These are phyloP conservation scores for Curvularia sp. DNA, from an alignment of 2,329 filamentous ascomycete genomes.

Conservation along the genomic window DNA sequence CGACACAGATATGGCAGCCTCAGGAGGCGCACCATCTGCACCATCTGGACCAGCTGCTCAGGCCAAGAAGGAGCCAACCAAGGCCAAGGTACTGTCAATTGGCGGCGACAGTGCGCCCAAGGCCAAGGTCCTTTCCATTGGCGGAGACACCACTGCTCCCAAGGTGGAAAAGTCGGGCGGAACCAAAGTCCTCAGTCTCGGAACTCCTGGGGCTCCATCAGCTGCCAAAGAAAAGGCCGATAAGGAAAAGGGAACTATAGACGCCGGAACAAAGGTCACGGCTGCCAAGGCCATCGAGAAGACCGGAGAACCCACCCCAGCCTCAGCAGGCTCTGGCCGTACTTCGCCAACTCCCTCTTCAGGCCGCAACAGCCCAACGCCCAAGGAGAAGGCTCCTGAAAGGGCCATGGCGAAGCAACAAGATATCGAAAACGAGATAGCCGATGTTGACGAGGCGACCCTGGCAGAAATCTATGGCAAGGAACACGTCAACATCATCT, in stretches of 20 bases:
- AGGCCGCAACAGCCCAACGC: slow-evolving; percentile 79
- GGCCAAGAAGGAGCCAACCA: slow-evolving; percentile 50
- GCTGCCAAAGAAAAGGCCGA: slow-evolving; percentile 57
- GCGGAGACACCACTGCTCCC: slow-evolving; percentile 60
- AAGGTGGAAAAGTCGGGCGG: slow-evolving; percentile 61
- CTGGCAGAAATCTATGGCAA: slow-evolving; percentile 97
- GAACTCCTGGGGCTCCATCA: slow-evolving; percentile 61
- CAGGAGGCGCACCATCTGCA: slow-evolving; percentile 55
- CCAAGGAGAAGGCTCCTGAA: slow-evolving; percentile 66
- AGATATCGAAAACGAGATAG: slow-evolving; percentile 82
- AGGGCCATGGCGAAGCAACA: slow-evolving; percentile 73
- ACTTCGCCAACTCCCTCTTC: slow-evolving; percentile 83
- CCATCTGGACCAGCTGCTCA: slow-evolving; percentile 52
- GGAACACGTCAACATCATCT: slow-evolving; percentile 92
- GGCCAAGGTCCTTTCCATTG: slow-evolving; percentile 68
- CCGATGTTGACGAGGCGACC: slow-evolving; percentile 78
- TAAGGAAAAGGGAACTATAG: slow-evolving; percentile 57
- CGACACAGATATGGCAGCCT: slow-evolving; percentile 58
- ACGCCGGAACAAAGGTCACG: slow-evolving; percentile 81
- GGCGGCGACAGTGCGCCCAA: slow-evolving; percentile 63
- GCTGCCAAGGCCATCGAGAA: slow-evolving; percentile 93
- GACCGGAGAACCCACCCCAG: slow-evolving; percentile 71
- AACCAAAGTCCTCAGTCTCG: slow-evolving; percentile 80
- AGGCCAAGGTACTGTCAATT: slow-evolving; percentile 71
- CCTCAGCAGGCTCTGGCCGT: slow-evolving; percentile 65